Percentiles rank a stretch among this genome's conserved stretches.
Conservation (phyloP, 202 grass and related monocot species). For the Digitaria exilis region DNA sequence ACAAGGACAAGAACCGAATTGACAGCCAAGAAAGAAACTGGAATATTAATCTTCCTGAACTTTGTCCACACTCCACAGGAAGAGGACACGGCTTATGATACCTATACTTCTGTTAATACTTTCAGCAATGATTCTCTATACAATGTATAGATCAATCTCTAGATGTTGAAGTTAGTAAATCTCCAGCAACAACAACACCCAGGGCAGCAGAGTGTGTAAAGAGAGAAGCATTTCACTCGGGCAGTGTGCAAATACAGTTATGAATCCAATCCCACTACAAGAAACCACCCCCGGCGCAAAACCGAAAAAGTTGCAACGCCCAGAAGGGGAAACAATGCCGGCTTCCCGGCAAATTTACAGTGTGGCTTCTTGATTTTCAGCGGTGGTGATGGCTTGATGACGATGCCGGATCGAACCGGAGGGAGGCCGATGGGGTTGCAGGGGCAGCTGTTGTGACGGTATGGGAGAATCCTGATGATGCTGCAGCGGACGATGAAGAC, state of each 20-base stretch:
- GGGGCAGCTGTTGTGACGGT: conserved; percentile 40
- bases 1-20: conserved; percentile 35
- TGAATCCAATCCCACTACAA: conserved; percentile 48
- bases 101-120: conserved; percentile 22
- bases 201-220: background rate
- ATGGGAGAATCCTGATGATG: conserved; percentile 99
- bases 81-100: background rate
- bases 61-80: conserved; percentile 19
- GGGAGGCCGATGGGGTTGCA: conserved; percentile 32
- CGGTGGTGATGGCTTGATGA: conserved; percentile 43
- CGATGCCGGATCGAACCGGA: conserved; percentile 40
- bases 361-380: conserved; percentile 37
- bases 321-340: conserved; percentile 13
- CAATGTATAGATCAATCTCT: conserved; percentile 32
- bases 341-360: conserved; percentile 53
- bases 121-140: conserved; percentile 32
- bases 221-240: conserved; percentile 36
- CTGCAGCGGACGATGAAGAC: conserved; percentile 67
- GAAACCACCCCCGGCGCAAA: conserved; percentile 45
- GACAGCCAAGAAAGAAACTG: conserved; percentile 41
- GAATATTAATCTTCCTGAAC: conserved; percentile 31
- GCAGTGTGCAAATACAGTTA: conserved; percentile 42
- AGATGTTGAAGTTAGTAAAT: conserved; percentile 30
- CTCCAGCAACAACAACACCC: background rate
- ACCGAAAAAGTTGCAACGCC: conserved; percentile 45